Evolutionary conservation across 2,329 filamentous ascomycete genomes (phyloP).

Genomic region (Aspergillus sp.): DNA sequence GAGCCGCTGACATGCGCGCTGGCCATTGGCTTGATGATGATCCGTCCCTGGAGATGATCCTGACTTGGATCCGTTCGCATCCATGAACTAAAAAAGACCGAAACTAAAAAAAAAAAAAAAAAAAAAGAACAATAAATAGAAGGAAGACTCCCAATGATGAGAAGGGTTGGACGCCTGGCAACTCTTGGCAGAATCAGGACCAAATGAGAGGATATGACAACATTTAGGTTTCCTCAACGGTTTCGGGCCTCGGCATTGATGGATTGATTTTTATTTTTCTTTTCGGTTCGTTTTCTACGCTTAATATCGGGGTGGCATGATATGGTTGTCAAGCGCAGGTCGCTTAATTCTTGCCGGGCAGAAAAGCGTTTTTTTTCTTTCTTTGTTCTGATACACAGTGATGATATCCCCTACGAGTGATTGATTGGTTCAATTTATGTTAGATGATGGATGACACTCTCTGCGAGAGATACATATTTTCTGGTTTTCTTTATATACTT

Average conservation of each 20-base stretch:
- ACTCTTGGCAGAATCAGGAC: not conserved
- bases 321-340: constrained; percentile 15
- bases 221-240: not conserved
- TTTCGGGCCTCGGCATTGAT: constrained; percentile 5
- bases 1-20: constrained; percentile 54
- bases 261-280: too few relatives aligned
- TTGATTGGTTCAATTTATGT: constrained; percentile 7
- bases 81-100: constrained; percentile 17
- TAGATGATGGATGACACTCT: constrained; percentile 5
- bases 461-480: not conserved
- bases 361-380: constrained; percentile 5
- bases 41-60: constrained; percentile 54
- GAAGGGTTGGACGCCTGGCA: not conserved
- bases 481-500: not conserved
- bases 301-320: constrained; percentile 12
- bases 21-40: constrained; percentile 64
- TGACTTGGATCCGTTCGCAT: constrained; percentile 43
- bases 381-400: constrained; percentile 9
- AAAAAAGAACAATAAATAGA: not conserved
- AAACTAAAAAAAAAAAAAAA: too few relatives aligned
- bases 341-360: constrained; percentile 9
- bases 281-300: not conserved
- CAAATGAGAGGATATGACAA: constrained; percentile 1
- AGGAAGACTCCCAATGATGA: not conserved
- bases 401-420: constrained; percentile 22